These are phyloP conservation scores for Colletotrichum magnum DNA, from an alignment of 2,329 filamentous ascomycete species.

Conservation along the genomic window DNA sequence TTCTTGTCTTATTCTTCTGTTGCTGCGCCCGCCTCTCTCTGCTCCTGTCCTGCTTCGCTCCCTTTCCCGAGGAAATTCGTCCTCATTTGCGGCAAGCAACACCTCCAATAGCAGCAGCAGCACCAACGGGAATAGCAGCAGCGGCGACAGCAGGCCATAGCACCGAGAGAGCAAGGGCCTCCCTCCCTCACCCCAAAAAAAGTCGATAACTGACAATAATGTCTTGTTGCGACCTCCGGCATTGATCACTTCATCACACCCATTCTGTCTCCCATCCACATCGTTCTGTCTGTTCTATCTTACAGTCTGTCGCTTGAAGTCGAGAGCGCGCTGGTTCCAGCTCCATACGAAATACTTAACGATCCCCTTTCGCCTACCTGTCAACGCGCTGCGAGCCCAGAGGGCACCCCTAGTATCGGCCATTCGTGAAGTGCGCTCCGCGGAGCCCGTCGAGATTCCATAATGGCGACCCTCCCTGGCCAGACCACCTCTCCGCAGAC, in stretches of 20 bases:
- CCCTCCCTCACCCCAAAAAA: background rate
- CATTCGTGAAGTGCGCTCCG: conserved; percentile 29
- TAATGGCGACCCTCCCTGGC: conserved; percentile 16
- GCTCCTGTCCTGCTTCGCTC: background rate
- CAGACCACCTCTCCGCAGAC: conserved; percentile 6
- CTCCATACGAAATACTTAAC: conserved; percentile 6
- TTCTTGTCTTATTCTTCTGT: background rate
- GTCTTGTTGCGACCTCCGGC: conserved; percentile 26
- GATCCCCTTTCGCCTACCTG: background rate
- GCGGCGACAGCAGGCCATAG: background rate
- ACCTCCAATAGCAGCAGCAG: conserved; percentile 1
- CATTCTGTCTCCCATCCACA: background rate
- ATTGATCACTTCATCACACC: conserved; percentile 3
- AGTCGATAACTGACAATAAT: conserved; percentile 38
- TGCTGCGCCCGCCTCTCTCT: background rate
- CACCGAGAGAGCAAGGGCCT: conserved; percentile 4
- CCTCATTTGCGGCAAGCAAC: conserved; percentile 1
- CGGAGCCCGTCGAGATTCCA: conserved; percentile 24
- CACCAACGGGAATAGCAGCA: background rate
- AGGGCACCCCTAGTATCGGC: background rate
- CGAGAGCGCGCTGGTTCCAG: background rate
- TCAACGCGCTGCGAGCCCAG: too few relatives aligned
- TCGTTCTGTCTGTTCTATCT: background rate
- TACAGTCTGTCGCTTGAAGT: conserved; percentile 20
- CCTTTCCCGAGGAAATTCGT: background rate